Evolutionary conservation across 495 filamentous ascomycete species (phyloP), one percentile per base, ranked within the genome.

Genomic region (Trichoderma orchidacearum): DNA sequence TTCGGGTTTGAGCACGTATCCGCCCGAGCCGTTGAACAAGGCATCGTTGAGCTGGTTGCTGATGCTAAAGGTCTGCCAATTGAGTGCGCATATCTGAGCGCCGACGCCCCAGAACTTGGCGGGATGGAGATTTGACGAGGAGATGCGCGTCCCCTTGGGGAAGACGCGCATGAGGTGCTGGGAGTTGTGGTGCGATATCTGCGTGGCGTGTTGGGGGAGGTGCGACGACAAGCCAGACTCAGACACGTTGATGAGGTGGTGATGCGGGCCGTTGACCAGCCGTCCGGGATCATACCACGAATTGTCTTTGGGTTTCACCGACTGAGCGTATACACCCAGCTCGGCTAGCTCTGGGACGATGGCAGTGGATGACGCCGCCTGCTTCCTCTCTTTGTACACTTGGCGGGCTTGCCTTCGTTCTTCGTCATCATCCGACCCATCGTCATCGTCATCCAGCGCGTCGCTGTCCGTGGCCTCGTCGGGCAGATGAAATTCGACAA

Each of bases 201-300:
- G 64, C 13, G 62, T 62, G 12, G 59, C 68, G 38, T 70, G 48
- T 0, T 53, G 56, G 0, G 66, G 64, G 54, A 78, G 58, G 23
- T 73, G 66, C 15, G 64, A 54, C 7, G 66, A 64, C 4, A 81
- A 61, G 0, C 77, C 76, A 0, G 66, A 65, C 58, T 81, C 78
- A 6, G 76, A 80, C 0, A 81, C 69, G 60, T 81, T 81, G 70
- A 81, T 79, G 36, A 81, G 66, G 54, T 80, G 78, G 63, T 79
- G 73, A 53, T 75, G 75, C 5, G 78, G 78, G 0, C 68, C 72
- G 52, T 77, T 72, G 13, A 62, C 60, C 3, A 77, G 61, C 1
- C 58, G 58, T 1, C 32, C 57, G 13, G 60, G 30, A 9, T 70
- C 66, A 60, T 69, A 78, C 77, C 78, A 81, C 0, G 74, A 77